Percentiles rank a stretch among this genome's conserved stretches.
Evolutionary conservation across 345 rosid genomes (phyloP).

Genomic region (Erodium maritimum): DNA sequence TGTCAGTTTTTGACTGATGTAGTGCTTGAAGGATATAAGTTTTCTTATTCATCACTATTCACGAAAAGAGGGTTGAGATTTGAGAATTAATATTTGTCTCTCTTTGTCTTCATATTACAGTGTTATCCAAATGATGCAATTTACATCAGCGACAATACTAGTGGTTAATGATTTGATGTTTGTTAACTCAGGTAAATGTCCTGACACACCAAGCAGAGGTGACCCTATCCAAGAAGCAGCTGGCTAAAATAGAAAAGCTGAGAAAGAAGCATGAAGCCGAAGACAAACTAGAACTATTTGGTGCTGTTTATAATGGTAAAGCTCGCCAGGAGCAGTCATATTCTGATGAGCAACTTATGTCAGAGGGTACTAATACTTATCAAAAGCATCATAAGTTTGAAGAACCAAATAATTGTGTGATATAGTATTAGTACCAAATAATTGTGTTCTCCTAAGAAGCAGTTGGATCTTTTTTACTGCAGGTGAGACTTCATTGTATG

Average conservation of each 20-base stretch:
- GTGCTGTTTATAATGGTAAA: neutral
- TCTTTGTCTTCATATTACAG: neutral
- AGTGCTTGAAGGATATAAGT: neutral
- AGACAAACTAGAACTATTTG: conserved; percentile 32
- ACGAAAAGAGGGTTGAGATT: neutral
- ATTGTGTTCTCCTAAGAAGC: too few relatives aligned
- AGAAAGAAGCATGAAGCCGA: conserved; percentile 48
- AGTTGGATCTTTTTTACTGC: neutral
- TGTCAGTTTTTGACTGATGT: neutral
- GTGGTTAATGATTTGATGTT: neutral
- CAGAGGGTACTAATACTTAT: neutral
- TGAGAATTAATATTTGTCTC: neutral
- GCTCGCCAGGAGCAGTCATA: neutral
- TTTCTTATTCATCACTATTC: neutral
- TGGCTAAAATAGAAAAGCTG: conserved; percentile 29
- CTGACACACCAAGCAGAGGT: conserved; percentile 63
- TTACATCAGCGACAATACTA: neutral
- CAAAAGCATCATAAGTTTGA: too few relatives aligned
- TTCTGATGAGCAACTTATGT: conserved; percentile 2
- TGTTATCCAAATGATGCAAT: neutral
- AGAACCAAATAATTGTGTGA: too few relatives aligned
- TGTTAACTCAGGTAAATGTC: conserved; percentile 50
- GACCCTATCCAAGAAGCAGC: conserved; percentile 34
- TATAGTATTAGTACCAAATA: neutral
- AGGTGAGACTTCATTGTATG: neutral